These are phyloP conservation scores for Entomortierella beljakovae DNA, from an alignment of 192 early-diverging fungal genomes.

Conservation along the genomic window DNA sequence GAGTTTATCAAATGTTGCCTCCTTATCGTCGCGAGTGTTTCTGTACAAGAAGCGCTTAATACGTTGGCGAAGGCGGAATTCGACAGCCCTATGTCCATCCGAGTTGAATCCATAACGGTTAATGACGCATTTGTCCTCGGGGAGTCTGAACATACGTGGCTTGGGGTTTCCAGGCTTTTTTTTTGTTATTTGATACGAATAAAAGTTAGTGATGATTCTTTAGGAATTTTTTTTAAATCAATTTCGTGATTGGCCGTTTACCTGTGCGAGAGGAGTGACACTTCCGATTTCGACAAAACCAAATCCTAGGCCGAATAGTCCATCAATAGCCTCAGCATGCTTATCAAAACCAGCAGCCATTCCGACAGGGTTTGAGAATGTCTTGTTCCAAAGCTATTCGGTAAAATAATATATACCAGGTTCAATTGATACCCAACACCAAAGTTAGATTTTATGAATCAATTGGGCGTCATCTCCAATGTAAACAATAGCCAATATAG, in stretches of 20 bases:
- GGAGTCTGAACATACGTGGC: constrained; percentile 88
- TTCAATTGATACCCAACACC: no score
- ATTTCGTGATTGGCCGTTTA: constrained; percentile 16
- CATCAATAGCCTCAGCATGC: constrained; percentile 89
- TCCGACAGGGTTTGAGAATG: constrained; percentile 81
- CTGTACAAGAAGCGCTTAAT: constrained; percentile 71
- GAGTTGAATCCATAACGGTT: constrained; percentile 95
- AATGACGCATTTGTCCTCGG: constrained; percentile 78
- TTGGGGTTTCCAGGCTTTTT: constrained; percentile 83
- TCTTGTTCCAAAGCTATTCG: constrained; percentile 78
- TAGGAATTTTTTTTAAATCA: not conserved
- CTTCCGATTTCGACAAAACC: constrained; percentile 92
- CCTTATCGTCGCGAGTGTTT: constrained; percentile 57
- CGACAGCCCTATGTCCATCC: constrained; percentile 75
- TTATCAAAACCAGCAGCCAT: constrained; percentile 95
- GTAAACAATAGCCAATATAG: not conserved
- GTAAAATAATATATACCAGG: not conserved
- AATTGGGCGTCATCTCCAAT: no score
- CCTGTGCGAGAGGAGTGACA: constrained; percentile 88
- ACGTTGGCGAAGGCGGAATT: constrained; percentile 74
- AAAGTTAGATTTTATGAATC: no score
- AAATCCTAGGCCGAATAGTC: constrained; percentile 87
- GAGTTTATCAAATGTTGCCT: constrained; percentile 58
- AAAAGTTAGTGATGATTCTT: not conserved
- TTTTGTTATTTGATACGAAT: not conserved